Percentiles rank a stretch among this genome's conserved stretches.
Evolutionary conservation across 2,329 filamentous ascomycete species (phyloP).

Genomic region (Acarospora socialis): DNA sequence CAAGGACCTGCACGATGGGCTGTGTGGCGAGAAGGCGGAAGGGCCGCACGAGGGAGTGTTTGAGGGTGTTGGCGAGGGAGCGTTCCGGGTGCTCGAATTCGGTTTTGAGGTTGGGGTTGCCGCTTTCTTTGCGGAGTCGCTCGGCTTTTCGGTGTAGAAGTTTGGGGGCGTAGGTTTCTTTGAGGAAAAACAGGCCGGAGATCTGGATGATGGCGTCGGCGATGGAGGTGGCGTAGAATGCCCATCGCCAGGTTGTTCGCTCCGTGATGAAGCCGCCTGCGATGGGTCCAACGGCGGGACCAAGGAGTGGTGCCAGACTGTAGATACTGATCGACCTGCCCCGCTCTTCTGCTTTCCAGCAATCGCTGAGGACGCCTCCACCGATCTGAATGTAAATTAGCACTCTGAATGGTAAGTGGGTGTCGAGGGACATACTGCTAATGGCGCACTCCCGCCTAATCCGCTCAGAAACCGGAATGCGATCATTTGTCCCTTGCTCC

Average conservation of each 20-base stretch:
- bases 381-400: conserved; percentile 25
- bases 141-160: conserved; percentile 45
- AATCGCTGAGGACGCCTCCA: conserved; percentile 40
- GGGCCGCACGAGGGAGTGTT: conserved; percentile 35
- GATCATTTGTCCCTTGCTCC: conserved; percentile 39
- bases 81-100: conserved; percentile 22
- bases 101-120: conserved; percentile 24
- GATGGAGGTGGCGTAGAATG: conserved; percentile 55
- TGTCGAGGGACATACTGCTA: conserved; percentile 33
- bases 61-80: conserved; percentile 14
- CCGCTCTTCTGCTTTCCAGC: conserved; percentile 46
- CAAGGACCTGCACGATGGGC: conserved; percentile 42
- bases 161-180: conserved; percentile 52
- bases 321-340: conserved; percentile 50
- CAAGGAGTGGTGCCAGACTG: conserved; percentile 48
- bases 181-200: conserved; percentile 46
- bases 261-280: conserved; percentile 51
- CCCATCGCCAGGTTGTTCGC: conserved; percentile 56
- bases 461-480: conserved; percentile 45
- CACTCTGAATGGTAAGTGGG: conserved; percentile 1
- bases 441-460: conserved; percentile 42
- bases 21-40: conserved; percentile 40
- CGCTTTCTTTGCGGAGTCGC: conserved; percentile 29
- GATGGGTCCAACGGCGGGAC: conserved; percentile 52
- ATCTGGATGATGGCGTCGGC: conserved; percentile 46